These are phyloP conservation scores for Pestalotiopsis sp. DNA, from an alignment of 2,329 filamentous ascomycete genomes.

Conservation along the genomic window DNA sequence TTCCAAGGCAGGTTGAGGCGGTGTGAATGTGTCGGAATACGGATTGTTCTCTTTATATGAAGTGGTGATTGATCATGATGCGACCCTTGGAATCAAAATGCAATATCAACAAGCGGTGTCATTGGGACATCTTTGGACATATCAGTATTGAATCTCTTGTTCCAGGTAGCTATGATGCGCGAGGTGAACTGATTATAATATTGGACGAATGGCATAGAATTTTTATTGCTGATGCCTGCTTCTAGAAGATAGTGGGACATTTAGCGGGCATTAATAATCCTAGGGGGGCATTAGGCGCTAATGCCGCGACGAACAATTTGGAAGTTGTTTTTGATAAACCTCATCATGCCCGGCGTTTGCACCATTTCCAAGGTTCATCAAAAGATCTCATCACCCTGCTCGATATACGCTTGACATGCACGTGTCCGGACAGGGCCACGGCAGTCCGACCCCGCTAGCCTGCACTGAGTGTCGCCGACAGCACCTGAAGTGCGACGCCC, in stretches of 20 bases:
- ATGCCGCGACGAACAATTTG: not conserved
- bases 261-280: not conserved
- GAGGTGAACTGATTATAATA: not conserved
- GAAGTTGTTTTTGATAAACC: not conserved
- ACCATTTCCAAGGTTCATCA: not conserved
- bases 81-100: not conserved
- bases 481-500: slow-evolving; percentile 2
- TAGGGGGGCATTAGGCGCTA: not conserved
- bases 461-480: slow-evolving; percentile 5
- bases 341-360: not conserved
- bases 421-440: not conserved
- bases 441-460: slow-evolving; percentile 1
- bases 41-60: not conserved
- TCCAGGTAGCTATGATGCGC: not conserved
- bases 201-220: not conserved
- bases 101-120: not conserved
- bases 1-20: too few species aligned
- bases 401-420: not conserved
- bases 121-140: not conserved
- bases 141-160: not conserved
- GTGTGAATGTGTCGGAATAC: not conserved
- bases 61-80: not conserved
- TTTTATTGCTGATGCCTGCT: not conserved
- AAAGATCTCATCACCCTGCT: not conserved
- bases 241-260: not conserved